These are phyloP conservation scores for Rheum nobile DNA, from an alignment of 148 eudicot genomes.

Conservation along the genomic window DNA sequence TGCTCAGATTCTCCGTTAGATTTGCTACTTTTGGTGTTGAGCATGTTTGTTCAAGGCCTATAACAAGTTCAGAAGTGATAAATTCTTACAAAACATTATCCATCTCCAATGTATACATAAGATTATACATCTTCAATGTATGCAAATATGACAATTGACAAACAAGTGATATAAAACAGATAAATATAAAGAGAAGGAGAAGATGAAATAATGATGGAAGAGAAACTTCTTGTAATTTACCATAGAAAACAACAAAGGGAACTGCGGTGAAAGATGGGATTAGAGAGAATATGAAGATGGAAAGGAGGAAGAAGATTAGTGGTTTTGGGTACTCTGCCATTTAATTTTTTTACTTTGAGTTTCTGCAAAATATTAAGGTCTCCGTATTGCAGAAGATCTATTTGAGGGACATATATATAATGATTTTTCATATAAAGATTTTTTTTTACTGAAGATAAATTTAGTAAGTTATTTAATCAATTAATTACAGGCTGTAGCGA, in stretches of 20 bases:
- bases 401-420: neutral
- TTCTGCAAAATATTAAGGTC: neutral
- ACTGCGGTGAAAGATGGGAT: neutral
- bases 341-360: neutral
- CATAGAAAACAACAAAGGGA: slow-evolving; percentile 2
- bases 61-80: neutral
- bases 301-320: neutral
- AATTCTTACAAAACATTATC: neutral
- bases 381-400: neutral
- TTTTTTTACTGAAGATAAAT: neutral
- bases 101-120: neutral
- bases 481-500: neutral
- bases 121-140: too few relatives aligned
- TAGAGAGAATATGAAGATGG: neutral
- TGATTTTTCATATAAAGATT: neutral
- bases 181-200: neutral
- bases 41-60: neutral
- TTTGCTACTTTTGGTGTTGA: neutral
- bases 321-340: neutral
- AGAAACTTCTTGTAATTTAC: neutral
- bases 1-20: neutral
- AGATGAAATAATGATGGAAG: neutral
- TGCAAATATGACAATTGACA: neutral
- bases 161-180: too few relatives aligned
- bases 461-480: neutral